Evolutionary conservation across 2,329 filamentous ascomycete genomes (phyloP).

Genomic region (Diaporthe citriasiana): DNA sequence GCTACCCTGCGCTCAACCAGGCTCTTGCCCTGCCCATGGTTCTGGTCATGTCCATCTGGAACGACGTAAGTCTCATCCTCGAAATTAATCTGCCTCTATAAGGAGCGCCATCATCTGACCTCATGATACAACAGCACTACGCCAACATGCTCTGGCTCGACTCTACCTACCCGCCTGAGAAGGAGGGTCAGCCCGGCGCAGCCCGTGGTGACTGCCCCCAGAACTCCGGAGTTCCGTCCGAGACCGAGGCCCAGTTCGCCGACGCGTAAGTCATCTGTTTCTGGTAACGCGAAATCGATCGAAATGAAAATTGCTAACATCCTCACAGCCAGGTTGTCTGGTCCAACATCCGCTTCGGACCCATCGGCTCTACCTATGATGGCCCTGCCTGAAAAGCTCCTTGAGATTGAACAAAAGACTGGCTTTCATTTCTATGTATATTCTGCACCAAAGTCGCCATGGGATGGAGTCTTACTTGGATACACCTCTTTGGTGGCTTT

Average conservation of each 20-base stretch:
- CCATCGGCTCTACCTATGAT: constrained; percentile 47
- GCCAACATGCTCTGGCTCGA: constrained; percentile 75
- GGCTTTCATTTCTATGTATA: constrained; percentile 16
- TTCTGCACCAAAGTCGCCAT: constrained; percentile 15
- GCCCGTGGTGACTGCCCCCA: constrained; percentile 59
- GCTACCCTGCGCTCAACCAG: constrained; percentile 65
- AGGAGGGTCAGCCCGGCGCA: constrained; percentile 59
- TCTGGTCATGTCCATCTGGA: constrained; percentile 72
- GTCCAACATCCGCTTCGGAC: constrained; percentile 46
- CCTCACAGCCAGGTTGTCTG: constrained; percentile 44
- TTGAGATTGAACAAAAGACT: neutral
- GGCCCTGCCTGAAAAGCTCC: neutral
- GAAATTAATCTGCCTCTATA: neutral
- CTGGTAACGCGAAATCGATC: neutral
- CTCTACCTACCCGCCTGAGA: constrained; percentile 64
- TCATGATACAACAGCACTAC: constrained; percentile 54
- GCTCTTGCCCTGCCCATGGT: constrained; percentile 71
- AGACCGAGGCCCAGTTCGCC: constrained; percentile 50
- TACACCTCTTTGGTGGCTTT: neutral
- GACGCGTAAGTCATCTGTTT: constrained; percentile 40
- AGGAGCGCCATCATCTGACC: neutral
- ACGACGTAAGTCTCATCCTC: constrained; percentile 56
- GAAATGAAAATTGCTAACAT: neutral
- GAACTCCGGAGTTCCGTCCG: constrained; percentile 55
- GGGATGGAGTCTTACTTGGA: neutral